Evolutionary conservation across 2,329 filamentous ascomycete species (phyloP).

Genomic region (Talaromyces sp.): DNA sequence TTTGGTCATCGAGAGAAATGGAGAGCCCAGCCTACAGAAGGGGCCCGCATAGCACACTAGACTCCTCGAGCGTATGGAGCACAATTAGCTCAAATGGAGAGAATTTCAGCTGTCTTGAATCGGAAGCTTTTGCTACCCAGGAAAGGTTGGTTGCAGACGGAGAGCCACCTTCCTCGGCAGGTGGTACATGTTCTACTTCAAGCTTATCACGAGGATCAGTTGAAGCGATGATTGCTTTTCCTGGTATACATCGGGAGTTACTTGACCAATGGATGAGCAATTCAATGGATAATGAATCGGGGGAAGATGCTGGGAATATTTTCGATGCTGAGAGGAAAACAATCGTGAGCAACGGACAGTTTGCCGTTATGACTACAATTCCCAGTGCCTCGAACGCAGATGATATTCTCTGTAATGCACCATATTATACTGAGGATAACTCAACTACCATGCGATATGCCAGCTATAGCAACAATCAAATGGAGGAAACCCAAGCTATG

Average conservation of each 20-base stretch:
- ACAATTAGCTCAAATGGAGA: slow-evolving; percentile 1
- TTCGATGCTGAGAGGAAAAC: not conserved
- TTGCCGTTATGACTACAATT: not conserved
- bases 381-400: not conserved
- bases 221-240: slow-evolving; percentile 22
- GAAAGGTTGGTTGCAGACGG: not conserved
- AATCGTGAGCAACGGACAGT: not conserved
- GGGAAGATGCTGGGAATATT: not conserved
- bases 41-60: not conserved
- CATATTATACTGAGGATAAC: too few relatives aligned
- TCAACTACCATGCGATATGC: too few relatives aligned
- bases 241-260: slow-evolving; percentile 20
- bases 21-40: not conserved
- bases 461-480: too few relatives aligned
- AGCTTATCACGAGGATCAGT: slow-evolving; percentile 11
- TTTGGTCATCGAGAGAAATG: not conserved
- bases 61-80: slow-evolving; percentile 7
- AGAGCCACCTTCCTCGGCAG: not conserved
- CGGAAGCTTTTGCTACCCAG: slow-evolving; percentile 8
- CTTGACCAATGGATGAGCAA: slow-evolving; percentile 19
- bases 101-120: not conserved
- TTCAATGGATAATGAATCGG: not conserved
- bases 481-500: too few relatives aligned
- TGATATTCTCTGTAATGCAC: too few relatives aligned
- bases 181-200: not conserved